Evolutionary conservation across 192 early-diverging fungal genomes (phyloP), one percentile per base, ranked within the genome.

Genomic region (Podila horticola): DNA sequence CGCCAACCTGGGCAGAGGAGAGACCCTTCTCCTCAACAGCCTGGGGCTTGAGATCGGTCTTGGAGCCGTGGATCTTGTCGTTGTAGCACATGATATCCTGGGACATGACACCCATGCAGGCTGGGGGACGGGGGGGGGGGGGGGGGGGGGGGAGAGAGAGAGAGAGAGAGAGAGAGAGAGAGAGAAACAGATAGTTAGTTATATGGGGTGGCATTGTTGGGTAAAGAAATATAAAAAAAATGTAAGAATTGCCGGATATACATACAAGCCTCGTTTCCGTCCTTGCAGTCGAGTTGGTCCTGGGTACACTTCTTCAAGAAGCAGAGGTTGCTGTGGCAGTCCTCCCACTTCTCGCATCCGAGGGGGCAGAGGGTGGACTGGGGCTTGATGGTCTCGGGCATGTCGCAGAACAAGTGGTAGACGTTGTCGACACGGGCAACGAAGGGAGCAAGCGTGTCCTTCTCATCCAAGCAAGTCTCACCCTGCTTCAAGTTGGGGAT

Each of bases 311-410:
- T 72, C 66, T 79, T 79, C 20, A 79, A n/a, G 52, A 68, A 60
- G 76, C 76, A 79, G 36, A 79, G 8, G 49, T 72, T 30, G 28
- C 66, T 50, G 57, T 79, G 76, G 76, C 76, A 79, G 71, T 72
- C 66, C 70, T 79, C 76, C 76, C 76, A 79, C 19, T n/a, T 58
- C 66, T 79, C 76, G 66, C 76, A 79, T 72, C 76, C 76, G 36
- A 72, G 49, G 48, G 76, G 76, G 76, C 76, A 79, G 29, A 41
- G 64, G 31, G 66, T 66, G 41, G 11, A 59, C 70, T 79, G 76
- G 30, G 55, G 7, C 30, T 55, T 38, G 52, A 72, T 19, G 13
- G 31, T 36, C 12, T 49, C 22, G 22, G 76, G 76, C 76, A 79
- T 79, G 24, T 79, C 76, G 33, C 76, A 79, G 61, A 45, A 79